phyloP scores from a whole-genome alignment of 1,284 basidiomycete species.

The Ceratobasidium sp. region DNA sequence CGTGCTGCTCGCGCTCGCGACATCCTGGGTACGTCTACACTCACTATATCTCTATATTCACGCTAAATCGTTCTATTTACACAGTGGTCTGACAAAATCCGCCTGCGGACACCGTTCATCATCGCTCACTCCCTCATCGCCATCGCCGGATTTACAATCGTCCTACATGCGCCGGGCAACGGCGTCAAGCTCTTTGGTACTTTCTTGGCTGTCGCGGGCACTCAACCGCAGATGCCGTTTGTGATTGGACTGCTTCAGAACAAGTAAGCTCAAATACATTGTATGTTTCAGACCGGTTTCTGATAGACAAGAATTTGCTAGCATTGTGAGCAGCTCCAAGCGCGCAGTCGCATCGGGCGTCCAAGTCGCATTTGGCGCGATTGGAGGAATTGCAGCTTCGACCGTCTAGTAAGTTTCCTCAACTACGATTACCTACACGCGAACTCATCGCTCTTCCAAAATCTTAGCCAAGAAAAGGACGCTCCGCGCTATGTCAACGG shows the following conservation, averaged over 20 bases:
- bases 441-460: neutral
- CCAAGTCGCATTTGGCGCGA: conserved; percentile 45
- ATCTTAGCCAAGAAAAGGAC: conserved; percentile 42
- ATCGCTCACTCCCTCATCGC: conserved; percentile 36
- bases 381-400: conserved; percentile 47
- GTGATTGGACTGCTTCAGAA: conserved; percentile 38
- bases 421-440: neutral
- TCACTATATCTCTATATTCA: neutral
- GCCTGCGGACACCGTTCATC: conserved; percentile 40
- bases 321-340: conserved; percentile 45
- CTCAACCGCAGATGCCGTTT: conserved; percentile 42
- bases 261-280: neutral
- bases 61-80: neutral
- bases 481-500: conserved; percentile 44
- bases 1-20: conserved; percentile 27
- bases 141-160: conserved; percentile 37
- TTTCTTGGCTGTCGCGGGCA: conserved; percentile 34
- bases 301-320: neutral
- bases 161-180: conserved; percentile 31
- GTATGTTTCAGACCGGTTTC: neutral
- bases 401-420: conserved; percentile 38
- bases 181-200: conserved; percentile 37
- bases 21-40: conserved; percentile 19
- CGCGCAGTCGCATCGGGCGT: conserved; percentile 43
- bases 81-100: conserved; percentile 42